A percentile compares a stretch with the other conserved stretches of the same genome.
These are phyloP conservation scores for Podila epigama DNA, from an alignment of 192 early-diverging fungal species.

Conservation along the genomic window DNA sequence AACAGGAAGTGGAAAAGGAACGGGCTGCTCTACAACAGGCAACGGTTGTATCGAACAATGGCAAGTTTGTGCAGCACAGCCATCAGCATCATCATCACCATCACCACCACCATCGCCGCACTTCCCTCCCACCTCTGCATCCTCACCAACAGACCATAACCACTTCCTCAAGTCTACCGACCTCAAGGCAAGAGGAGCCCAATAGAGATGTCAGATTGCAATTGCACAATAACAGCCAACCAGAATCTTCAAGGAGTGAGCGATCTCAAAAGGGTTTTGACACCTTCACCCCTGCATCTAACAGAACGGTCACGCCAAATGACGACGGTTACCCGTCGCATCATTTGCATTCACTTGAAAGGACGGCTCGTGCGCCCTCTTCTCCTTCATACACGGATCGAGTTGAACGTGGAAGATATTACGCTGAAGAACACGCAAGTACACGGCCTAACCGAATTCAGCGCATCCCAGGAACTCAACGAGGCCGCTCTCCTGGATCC, in stretches of 20 bases:
- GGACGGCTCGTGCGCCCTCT: too few relatives aligned
- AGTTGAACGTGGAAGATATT: background rate
- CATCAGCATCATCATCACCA: slow-evolving; percentile 25
- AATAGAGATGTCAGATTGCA: background rate
- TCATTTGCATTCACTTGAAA: too few relatives aligned
- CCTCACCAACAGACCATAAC: slow-evolving; percentile 29
- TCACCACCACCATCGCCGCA: slow-evolving; percentile 34
- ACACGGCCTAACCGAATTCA: background rate
- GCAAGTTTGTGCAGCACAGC: background rate
- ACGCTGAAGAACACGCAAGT: background rate
- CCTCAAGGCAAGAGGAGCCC: background rate
- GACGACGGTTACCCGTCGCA: too few relatives aligned
- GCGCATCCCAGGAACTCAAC: background rate
- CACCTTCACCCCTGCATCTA: too few relatives aligned
- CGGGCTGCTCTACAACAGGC: background rate
- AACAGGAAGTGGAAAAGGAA: slow-evolving; percentile 28
- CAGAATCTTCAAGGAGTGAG: too few relatives aligned
- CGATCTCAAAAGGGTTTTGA: too few relatives aligned
- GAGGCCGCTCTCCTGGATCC: background rate
- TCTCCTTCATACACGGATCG: too few relatives aligned
- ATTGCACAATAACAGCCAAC: slow-evolving; percentile 14
- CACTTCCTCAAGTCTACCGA: background rate
- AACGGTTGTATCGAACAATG: background rate
- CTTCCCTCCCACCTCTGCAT: slow-evolving; percentile 28
- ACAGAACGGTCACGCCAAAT: too few relatives aligned